Percentiles rank a stretch among this genome's conserved stretches.
These are phyloP conservation scores for Ophioceras dolichostomum DNA, from an alignment of 2,329 filamentous ascomycete genomes.

Conservation along the genomic window DNA sequence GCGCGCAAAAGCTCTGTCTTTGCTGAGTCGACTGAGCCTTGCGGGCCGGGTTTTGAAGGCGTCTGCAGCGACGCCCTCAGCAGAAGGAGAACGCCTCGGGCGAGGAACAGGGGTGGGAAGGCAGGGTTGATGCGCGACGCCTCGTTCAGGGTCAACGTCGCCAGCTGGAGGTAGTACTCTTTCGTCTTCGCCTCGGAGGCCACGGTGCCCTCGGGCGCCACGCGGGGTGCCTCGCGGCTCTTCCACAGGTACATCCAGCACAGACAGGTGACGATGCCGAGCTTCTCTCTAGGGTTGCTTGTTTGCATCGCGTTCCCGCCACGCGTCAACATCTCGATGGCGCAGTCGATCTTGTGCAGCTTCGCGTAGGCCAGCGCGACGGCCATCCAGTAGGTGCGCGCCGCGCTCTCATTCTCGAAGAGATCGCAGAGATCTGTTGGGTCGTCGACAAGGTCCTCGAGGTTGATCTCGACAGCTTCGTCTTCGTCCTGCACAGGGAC, in stretches of 20 bases:
- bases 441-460: slow-evolving; percentile 84
- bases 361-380: slow-evolving; percentile 95
- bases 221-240: slow-evolving; percentile 63
- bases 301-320: slow-evolving; percentile 60
- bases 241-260: slow-evolving; percentile 91
- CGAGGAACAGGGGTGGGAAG: slow-evolving; percentile 82
- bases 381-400: slow-evolving; percentile 95
- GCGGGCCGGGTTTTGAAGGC: slow-evolving; percentile 54
- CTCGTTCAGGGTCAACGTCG: slow-evolving; percentile 88
- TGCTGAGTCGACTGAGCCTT: slow-evolving; percentile 57
- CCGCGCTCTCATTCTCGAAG: slow-evolving; percentile 85
- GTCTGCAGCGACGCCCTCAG: slow-evolving; percentile 76
- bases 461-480: slow-evolving; percentile 80
- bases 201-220: slow-evolving; percentile 47
- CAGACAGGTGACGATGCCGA: slow-evolving; percentile 71
- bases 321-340: slow-evolving; percentile 60
- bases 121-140: slow-evolving; percentile 89
- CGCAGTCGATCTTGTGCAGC: slow-evolving; percentile 82
- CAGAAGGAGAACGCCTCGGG: slow-evolving; percentile 78
- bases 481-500: slow-evolving; percentile 56
- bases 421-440: slow-evolving; percentile 90
- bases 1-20: slow-evolving; percentile 68
- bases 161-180: slow-evolving; percentile 80
- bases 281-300: slow-evolving; percentile 66
- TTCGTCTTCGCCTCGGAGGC: slow-evolving; percentile 75